Conservation (phyloP, 192 early-diverging fungal species). For the Coemansia aciculifera region DNA sequence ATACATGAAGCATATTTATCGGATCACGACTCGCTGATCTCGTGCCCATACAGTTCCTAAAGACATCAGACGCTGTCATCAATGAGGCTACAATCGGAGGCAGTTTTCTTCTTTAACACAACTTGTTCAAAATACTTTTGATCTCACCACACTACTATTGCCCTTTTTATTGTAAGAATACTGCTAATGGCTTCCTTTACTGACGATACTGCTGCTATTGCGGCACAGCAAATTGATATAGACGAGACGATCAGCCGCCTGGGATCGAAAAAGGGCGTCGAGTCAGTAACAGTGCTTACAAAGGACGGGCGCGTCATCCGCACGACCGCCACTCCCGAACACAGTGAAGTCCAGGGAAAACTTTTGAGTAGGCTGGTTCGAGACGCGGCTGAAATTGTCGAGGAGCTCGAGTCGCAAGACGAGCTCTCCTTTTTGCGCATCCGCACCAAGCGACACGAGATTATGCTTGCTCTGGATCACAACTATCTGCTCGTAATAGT, state of each 20-base stretch:
- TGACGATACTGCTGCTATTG: conserved; percentile 9
- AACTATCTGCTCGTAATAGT: conserved; percentile 49
- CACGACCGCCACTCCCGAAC: conserved; percentile 79
- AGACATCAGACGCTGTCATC: neutral
- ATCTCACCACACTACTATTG: neutral
- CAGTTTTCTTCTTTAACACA: neutral
- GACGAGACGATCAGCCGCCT: conserved; percentile 94
- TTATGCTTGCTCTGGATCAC: conserved; percentile 87
- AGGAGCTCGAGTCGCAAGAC: conserved; percentile 87
- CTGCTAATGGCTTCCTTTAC: neutral
- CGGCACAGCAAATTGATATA: conserved; percentile 61
- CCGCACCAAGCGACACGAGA: conserved; percentile 92
- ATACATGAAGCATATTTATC: neutral
- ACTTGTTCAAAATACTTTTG: neutral
- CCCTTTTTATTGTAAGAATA: neutral
- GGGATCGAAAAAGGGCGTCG: conserved; percentile 85
- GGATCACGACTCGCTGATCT: neutral
- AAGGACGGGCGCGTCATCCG: conserved; percentile 88
- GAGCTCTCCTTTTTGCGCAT: conserved; percentile 93
- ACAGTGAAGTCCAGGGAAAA: conserved; percentile 79
- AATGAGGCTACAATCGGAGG: neutral
- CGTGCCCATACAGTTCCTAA: neutral
- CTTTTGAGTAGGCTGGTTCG: conserved; percentile 81
- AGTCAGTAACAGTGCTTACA: conserved; percentile 89
- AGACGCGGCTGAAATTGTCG: conserved; percentile 71